These are phyloP conservation scores for Penicillium chermesinum DNA, from an alignment of 495 filamentous ascomycete genomes.

Conservation along the genomic window DNA sequence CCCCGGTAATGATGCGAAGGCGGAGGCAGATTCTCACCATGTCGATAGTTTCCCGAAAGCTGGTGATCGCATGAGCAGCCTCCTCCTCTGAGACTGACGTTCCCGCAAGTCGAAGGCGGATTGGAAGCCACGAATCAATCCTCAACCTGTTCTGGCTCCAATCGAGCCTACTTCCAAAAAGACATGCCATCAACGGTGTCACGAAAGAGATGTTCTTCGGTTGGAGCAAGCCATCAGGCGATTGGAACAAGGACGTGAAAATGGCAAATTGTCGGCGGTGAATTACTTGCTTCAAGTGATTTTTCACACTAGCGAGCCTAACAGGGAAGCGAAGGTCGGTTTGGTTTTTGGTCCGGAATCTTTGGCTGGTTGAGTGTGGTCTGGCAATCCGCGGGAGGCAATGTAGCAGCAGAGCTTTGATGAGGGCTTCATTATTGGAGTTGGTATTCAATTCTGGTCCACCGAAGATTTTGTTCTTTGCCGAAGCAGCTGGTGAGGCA, in stretches of 20 bases:
- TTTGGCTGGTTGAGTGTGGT: not conserved
- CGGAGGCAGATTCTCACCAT: slow-evolving; percentile 1
- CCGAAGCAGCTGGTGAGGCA: too few species aligned
- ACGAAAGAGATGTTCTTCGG: slow-evolving; percentile 38
- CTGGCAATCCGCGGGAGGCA: slow-evolving; percentile 47
- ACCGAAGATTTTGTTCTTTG: slow-evolving; percentile 33
- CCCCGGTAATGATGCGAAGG: not conserved
- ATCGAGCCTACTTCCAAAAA: slow-evolving; percentile 49
- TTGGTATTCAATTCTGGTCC: slow-evolving; percentile 45
- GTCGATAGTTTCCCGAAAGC: slow-evolving; percentile 42
- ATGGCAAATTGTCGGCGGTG: too few species aligned
- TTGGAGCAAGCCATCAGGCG: not conserved
- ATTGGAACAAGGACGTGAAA: not conserved
- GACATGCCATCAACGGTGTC: slow-evolving; percentile 39
- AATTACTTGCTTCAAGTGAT: too few species aligned
- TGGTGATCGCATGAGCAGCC: slow-evolving; percentile 34
- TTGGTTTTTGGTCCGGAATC: not conserved
- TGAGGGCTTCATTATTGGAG: slow-evolving; percentile 38
- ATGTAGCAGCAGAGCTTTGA: slow-evolving; percentile 47
- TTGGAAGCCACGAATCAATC: slow-evolving; percentile 47
- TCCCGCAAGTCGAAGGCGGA: slow-evolving; percentile 15
- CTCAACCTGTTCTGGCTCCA: slow-evolving; percentile 25
- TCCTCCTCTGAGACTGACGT: slow-evolving; percentile 6
- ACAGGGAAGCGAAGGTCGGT: not conserved
- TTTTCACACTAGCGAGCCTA: too few species aligned